These are phyloP conservation scores for Aspergillus cejpii DNA, from an alignment of 2,329 filamentous ascomycete species.

Conservation along the genomic window DNA sequence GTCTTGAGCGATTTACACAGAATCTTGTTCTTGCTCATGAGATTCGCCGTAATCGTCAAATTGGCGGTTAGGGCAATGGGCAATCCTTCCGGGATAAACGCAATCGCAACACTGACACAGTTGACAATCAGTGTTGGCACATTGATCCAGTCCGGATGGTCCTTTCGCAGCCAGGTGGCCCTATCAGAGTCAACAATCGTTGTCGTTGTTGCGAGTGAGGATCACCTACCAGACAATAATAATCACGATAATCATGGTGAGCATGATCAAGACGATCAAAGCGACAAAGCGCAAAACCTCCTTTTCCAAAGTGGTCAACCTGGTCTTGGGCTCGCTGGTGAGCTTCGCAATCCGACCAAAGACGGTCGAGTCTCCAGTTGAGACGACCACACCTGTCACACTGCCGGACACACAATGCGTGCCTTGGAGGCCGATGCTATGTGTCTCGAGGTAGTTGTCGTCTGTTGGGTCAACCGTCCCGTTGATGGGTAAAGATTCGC, in stretches of 20 bases:
- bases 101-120: slow-evolving; percentile 65
- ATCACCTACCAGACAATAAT: slow-evolving; percentile 55
- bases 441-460: slow-evolving; percentile 68
- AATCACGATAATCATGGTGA: slow-evolving; percentile 48
- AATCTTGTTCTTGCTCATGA: slow-evolving; percentile 70
- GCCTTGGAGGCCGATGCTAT: slow-evolving; percentile 70
- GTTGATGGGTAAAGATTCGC: slow-evolving; percentile 59
- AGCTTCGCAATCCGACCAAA: slow-evolving; percentile 70
- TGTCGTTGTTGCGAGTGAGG: neutral
- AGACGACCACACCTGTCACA: slow-evolving; percentile 61
- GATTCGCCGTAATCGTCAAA: slow-evolving; percentile 67
- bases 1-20: slow-evolving; percentile 75
- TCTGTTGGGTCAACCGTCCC: slow-evolving; percentile 62
- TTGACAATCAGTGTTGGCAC: slow-evolving; percentile 66
- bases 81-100: slow-evolving; percentile 68
- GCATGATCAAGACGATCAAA: slow-evolving; percentile 63
- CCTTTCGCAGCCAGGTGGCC: slow-evolving; percentile 62
- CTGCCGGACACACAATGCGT: slow-evolving; percentile 68
- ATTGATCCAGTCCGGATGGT: slow-evolving; percentile 64
- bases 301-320: slow-evolving; percentile 62
- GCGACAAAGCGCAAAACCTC: slow-evolving; percentile 67
- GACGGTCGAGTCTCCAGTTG: slow-evolving; percentile 65
- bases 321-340: slow-evolving; percentile 61
- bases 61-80: slow-evolving; percentile 64
- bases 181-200: slow-evolving; percentile 31